Conservation (phyloP, 2,329 filamentous ascomycete genomes). For the Scortechinia acanthostroma region DNA sequence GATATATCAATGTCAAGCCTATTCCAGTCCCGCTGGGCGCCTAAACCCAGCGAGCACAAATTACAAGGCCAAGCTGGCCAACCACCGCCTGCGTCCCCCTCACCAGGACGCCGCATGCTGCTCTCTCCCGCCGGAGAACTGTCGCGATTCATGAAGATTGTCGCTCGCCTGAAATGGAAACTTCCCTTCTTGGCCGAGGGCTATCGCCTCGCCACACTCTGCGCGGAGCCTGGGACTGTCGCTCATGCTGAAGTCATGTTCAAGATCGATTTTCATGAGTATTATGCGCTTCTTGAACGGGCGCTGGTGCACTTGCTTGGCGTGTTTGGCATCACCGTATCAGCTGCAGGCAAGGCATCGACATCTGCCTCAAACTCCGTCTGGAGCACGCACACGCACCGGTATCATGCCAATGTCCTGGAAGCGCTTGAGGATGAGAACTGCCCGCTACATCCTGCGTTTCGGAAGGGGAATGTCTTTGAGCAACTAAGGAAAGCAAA, state of each 20-base stretch:
- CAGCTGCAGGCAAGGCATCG: slow-evolving; percentile 5
- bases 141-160: slow-evolving; percentile 50
- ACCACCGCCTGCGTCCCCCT: too few relatives aligned
- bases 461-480: slow-evolving; percentile 43
- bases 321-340: slow-evolving; percentile 50
- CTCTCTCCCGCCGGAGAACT: slow-evolving; percentile 34
- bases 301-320: slow-evolving; percentile 61
- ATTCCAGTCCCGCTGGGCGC: too few relatives aligned
- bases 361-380: too few relatives aligned
- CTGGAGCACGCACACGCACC: slow-evolving; percentile 28
- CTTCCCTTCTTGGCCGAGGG: slow-evolving; percentile 48
- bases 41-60: too few relatives aligned
- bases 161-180: slow-evolving; percentile 56
- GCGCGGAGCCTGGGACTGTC: slow-evolving; percentile 9
- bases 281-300: slow-evolving; percentile 67
- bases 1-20: too few relatives aligned
- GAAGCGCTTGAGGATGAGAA: slow-evolving; percentile 45
- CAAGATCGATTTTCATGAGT: slow-evolving; percentile 73
- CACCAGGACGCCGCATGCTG: too few relatives aligned
- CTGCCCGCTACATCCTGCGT: slow-evolving; percentile 44
- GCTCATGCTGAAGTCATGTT: slow-evolving; percentile 59
- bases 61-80: too few relatives aligned
- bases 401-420: slow-evolving; percentile 66
- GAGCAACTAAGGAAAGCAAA: slow-evolving; percentile 59
- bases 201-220: slow-evolving; percentile 40